These are phyloP conservation scores for Emiliania huxleyi DNA, from an alignment of 78 protist species.

Conservation along the genomic window DNA sequence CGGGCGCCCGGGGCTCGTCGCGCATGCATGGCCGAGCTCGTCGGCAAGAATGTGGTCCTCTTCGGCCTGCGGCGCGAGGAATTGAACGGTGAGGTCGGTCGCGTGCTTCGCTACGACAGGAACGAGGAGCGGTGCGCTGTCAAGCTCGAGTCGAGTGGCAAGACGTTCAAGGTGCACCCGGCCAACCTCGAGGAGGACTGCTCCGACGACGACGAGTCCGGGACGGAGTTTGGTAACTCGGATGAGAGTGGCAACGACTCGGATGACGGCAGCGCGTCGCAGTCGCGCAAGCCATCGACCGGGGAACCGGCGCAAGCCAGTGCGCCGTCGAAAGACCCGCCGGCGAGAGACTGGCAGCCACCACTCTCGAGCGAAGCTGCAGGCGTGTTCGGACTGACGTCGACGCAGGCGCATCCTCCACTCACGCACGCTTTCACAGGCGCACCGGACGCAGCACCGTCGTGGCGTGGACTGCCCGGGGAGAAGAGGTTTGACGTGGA, in stretches of 20 bases:
- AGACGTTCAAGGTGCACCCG: neutral
- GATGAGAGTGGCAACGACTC: neutral
- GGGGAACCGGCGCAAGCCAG: neutral
- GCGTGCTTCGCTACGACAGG: neutral
- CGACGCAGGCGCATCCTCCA: neutral
- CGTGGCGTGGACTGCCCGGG: neutral
- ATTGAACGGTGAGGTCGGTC: neutral
- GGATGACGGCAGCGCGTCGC: neutral
- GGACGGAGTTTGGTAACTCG: neutral
- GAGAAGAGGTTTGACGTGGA: neutral
- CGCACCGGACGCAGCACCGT: neutral
- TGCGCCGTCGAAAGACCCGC: neutral
- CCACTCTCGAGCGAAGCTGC: too few relatives aligned
- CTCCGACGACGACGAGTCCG: neutral
- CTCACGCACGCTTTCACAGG: neutral
- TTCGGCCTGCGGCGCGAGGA: neutral
- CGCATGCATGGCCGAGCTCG: neutral
- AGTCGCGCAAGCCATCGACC: neutral
- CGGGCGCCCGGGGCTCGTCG: too few relatives aligned
- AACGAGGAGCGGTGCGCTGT: neutral
- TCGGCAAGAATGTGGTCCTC: neutral
- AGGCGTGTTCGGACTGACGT: neutral
- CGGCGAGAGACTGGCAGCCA: too few relatives aligned
- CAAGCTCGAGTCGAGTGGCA: neutral
- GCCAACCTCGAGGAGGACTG: neutral